These are phyloP conservation scores for Camellia sinensis DNA, from an alignment of 148 eudicot species.

Conservation along the genomic window DNA sequence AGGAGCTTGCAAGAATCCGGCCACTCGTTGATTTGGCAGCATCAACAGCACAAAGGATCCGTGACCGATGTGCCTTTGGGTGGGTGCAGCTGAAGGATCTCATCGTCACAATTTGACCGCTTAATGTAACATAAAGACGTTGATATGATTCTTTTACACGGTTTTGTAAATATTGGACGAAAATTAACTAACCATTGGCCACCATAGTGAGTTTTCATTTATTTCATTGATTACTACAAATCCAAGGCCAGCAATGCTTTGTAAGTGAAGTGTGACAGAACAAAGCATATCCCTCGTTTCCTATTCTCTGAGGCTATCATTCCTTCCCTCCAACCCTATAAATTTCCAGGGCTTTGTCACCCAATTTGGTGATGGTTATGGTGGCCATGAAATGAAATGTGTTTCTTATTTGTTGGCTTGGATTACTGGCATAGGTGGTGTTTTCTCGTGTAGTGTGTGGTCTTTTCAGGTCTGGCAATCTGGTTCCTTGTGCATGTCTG, in stretches of 20 bases:
- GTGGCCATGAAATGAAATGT: too few relatives aligned
- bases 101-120: conserved; percentile 34
- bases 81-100: conserved; percentile 86
- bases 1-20: conserved; percentile 58
- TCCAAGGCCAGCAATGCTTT: background rate
- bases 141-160: conserved; percentile 2
- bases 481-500: too few relatives aligned
- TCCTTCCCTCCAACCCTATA: too few relatives aligned
- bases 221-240: background rate
- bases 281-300: background rate
- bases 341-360: too few relatives aligned
- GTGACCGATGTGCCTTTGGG: conserved; percentile 88
- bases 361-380: too few relatives aligned
- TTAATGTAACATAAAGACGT: background rate
- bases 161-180: background rate
- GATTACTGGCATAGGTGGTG: too few relatives aligned
- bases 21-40: conserved; percentile 68
- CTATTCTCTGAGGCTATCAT: too few relatives aligned
- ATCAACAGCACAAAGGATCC: conserved; percentile 49
- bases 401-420: too few relatives aligned
- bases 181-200: background rate
- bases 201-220: background rate
- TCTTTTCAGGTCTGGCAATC: too few relatives aligned
- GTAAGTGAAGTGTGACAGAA: background rate
- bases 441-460: too few relatives aligned